These are phyloP conservation scores for Eurotiales sp. DNA, from an alignment of 2,329 filamentous ascomycete genomes.

Conservation along the genomic window DNA sequence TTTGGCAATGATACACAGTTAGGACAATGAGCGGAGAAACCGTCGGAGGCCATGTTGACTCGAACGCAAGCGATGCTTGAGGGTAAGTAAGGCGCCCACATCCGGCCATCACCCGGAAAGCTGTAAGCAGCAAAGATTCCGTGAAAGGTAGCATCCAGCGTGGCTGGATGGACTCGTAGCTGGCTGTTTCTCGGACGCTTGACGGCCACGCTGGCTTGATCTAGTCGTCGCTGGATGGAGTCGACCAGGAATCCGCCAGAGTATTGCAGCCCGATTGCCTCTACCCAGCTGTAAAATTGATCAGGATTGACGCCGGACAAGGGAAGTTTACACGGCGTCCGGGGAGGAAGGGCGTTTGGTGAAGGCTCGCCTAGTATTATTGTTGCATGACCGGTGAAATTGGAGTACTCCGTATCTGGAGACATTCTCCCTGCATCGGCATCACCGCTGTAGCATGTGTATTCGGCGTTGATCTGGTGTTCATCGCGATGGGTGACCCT, in stretches of 20 bases:
- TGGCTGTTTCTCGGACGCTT: not conserved
- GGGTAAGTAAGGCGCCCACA: conserved; percentile 21
- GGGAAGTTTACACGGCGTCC: not conserved
- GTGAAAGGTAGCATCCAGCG: conserved; percentile 4
- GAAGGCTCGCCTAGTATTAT: not conserved
- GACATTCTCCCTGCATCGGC: not conserved
- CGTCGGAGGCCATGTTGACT: conserved; percentile 15
- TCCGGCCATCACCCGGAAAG: conserved; percentile 19
- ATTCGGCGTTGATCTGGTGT: not conserved
- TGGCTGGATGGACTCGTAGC: not conserved
- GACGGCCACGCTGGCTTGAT: conserved; percentile 5
- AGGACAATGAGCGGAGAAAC: too few relatives aligned
- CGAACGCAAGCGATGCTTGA: conserved; percentile 21
- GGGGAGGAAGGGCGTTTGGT: not conserved
- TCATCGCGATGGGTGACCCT: not conserved
- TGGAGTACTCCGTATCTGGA: not conserved
- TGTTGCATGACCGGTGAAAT: not conserved
- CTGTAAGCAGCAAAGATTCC: conserved; percentile 18
- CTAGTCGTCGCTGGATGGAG: conserved; percentile 6
- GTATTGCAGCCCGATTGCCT: conserved; percentile 25
- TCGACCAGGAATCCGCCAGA: conserved; percentile 21
- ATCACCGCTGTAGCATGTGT: not conserved
- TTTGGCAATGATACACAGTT: not conserved
- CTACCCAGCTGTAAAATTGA: conserved; percentile 24
- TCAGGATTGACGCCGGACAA: conserved; percentile 18